Conservation (phyloP, 2,329 filamentous ascomycete genomes). For the Aspergillus felis region DNA sequence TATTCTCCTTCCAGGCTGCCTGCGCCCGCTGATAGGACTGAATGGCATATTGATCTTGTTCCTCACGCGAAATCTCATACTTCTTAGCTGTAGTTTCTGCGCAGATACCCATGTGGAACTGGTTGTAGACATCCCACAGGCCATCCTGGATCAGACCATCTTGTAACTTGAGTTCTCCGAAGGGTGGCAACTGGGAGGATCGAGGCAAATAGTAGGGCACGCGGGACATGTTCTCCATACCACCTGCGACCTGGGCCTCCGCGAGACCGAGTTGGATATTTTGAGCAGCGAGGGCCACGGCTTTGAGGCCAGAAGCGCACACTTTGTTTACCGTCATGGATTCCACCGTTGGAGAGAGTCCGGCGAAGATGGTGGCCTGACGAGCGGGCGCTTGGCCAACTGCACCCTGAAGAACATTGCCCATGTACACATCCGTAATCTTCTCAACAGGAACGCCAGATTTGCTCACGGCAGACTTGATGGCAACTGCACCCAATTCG, state of each 20-base stretch:
- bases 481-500: slow-evolving; percentile 83
- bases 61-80: slow-evolving; percentile 71
- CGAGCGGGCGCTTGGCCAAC: slow-evolving; percentile 88
- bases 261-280: slow-evolving; percentile 90
- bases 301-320: slow-evolving; percentile 91
- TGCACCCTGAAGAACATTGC: slow-evolving; percentile 81
- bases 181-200: slow-evolving; percentile 74
- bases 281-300: slow-evolving; percentile 83
- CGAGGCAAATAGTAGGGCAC: slow-evolving; percentile 88
- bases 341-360: slow-evolving; percentile 75
- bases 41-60: slow-evolving; percentile 89
- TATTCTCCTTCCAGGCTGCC: slow-evolving; percentile 75
- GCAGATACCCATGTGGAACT: slow-evolving; percentile 97
- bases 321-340: slow-evolving; percentile 97
- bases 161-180: slow-evolving; percentile 82
- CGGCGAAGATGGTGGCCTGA: slow-evolving; percentile 85
- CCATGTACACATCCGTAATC: slow-evolving; percentile 95
- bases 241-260: slow-evolving; percentile 85
- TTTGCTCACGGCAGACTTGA: slow-evolving; percentile 84
- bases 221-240: slow-evolving; percentile 97
- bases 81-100: slow-evolving; percentile 94
- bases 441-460: slow-evolving; percentile 75
- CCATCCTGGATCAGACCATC: slow-evolving; percentile 94
- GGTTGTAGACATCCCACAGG: slow-evolving; percentile 91
- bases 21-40: slow-evolving; percentile 85